phyloP scores from a whole-genome alignment of 176 grass and related monocot species.

The Oryza glumipatula region DNA sequence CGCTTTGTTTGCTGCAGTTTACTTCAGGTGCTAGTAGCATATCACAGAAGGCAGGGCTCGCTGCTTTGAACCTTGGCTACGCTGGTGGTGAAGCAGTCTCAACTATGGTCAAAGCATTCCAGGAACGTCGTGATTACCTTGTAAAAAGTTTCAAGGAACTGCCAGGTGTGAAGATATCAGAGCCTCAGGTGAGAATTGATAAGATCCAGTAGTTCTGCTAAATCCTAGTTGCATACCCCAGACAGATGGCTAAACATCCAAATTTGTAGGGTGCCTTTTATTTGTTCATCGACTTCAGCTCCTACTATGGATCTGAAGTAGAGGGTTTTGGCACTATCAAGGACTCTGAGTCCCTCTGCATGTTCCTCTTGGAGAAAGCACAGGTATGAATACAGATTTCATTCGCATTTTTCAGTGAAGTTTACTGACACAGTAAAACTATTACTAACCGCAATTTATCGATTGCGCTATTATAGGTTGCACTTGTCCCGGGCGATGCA shows the following conservation, averaged over 20 bases:
- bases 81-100: slow-evolving; percentile 81
- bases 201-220: slow-evolving; percentile 16
- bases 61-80: slow-evolving; percentile 83
- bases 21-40: slow-evolving; percentile 90
- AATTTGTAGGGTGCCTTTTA: slow-evolving; percentile 69
- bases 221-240: not conserved
- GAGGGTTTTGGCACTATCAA: slow-evolving; percentile 62
- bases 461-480: slow-evolving; percentile 49
- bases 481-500: slow-evolving; percentile 67
- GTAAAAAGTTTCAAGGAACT: slow-evolving; percentile 73
- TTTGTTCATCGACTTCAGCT: slow-evolving; percentile 75
- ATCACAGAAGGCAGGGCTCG: slow-evolving; percentile 86
- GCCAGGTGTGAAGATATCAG: slow-evolving; percentile 77
- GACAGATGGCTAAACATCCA: slow-evolving; percentile 2
- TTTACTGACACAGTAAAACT: not conserved
- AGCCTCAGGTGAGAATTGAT: slow-evolving; percentile 59
- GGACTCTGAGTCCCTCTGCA: slow-evolving; percentile 59
- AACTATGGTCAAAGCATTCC: slow-evolving; percentile 86
- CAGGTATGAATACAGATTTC: slow-evolving; percentile 44
- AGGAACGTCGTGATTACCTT: slow-evolving; percentile 73
- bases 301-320: slow-evolving; percentile 67
- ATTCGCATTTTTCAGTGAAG: slow-evolving; percentile 5
- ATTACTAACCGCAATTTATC: slow-evolving; percentile 6
- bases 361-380: slow-evolving; percentile 68
- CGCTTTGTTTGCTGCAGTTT: slow-evolving; percentile 45